Conservation (phyloP, 495 filamentous ascomycete species). For the Physcia stellaris region DNA sequence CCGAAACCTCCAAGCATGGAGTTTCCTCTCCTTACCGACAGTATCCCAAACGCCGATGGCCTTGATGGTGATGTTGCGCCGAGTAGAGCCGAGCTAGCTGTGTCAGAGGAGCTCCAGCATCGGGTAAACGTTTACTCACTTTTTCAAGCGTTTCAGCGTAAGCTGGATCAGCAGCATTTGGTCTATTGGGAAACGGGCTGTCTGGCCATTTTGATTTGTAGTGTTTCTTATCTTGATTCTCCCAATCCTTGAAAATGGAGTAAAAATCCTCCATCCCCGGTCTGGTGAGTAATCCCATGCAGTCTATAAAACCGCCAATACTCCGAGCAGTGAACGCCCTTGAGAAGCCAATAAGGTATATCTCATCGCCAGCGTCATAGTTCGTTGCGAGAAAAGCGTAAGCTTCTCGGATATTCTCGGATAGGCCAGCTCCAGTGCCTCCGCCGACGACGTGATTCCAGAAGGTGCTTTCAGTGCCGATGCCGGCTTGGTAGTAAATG, state of each 20-base stretch:
- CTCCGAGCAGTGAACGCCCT: constrained; percentile 42
- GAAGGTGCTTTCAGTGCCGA: constrained; percentile 26
- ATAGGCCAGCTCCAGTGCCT: constrained; percentile 23
- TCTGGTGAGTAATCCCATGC: constrained; percentile 29
- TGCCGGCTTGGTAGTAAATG: constrained; percentile 40
- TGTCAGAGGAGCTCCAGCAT: constrained; percentile 6
- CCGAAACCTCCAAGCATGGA: too few relatives aligned
- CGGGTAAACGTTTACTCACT: too few relatives aligned
- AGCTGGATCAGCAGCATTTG: constrained; percentile 3
- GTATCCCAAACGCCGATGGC: constrained; percentile 46
- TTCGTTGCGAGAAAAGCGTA: constrained; percentile 38
- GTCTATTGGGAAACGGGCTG: constrained; percentile 42
- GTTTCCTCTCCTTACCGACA: constrained; percentile 36
- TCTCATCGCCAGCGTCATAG: constrained; percentile 37
- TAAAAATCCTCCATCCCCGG: constrained; percentile 28
- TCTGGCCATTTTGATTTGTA: constrained; percentile 33
- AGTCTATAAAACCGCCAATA: constrained; percentile 35
- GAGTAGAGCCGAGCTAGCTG: constrained; percentile 9
- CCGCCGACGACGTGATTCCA: constrained; percentile 11
- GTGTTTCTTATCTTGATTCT: constrained; percentile 17
- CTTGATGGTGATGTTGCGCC: constrained; percentile 21
- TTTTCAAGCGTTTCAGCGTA: constrained; percentile 7
- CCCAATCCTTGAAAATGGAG: constrained; percentile 30
- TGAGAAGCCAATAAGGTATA: constrained; percentile 46
- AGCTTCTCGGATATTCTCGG: constrained; percentile 35